Evolutionary conservation across 352 stramenopile species (phyloP), one percentile per base, ranked within the genome.

Genomic region (Hyphochytrium catenoides): DNA sequence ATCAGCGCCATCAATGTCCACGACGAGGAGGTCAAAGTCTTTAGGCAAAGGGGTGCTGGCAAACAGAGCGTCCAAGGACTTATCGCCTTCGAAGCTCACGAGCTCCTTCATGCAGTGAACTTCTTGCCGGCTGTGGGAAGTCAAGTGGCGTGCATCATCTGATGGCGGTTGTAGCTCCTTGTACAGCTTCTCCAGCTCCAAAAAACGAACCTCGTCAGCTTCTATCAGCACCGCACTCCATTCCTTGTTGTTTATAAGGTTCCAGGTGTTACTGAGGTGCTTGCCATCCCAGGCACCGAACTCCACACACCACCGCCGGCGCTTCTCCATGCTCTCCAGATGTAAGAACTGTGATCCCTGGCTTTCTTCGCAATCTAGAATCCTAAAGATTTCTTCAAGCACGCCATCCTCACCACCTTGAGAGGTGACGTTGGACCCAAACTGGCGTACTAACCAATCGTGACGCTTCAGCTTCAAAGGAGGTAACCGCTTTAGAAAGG

Each of bases 381-480:
- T 16, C 15, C 45, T 26, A 47, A 79, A 83, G 17, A 83, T 39
- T 14, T 47, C 26, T 17, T 41, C 46, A 16, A 83, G 41, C 11
- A 79, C 63, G n/a, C 68, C 68, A 52, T 83, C 68, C 52, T 83
- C 68, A 4, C 68, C 68, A 43, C 62, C 62, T 51, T 83, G 68
- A 27, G 47, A 68, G 12, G 62, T 74, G 2, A 52, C 43, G 41
- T 78, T 60, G 17, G 36, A 42, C 5, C 56, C 54, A 44, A n/a
- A n/a, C n/a, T n/a, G n/a, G n/a, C n/a, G n/a, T n/a, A n/a, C n/a
- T n/a, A n/a, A n/a, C n/a, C n/a, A n/a, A n/a, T n/a, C n/a, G n/a
- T n/a, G n/a, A n/a, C n/a, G n/a, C n/a, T n/a, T n/a, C n/a, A n/a
- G n/a, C n/a, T n/a, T n/a, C n/a, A n/a, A n/a, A n/a, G n/a, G n/a